Conservation (phyloP, 192 early-diverging fungal species). For the Backusella tuberculispora region DNA sequence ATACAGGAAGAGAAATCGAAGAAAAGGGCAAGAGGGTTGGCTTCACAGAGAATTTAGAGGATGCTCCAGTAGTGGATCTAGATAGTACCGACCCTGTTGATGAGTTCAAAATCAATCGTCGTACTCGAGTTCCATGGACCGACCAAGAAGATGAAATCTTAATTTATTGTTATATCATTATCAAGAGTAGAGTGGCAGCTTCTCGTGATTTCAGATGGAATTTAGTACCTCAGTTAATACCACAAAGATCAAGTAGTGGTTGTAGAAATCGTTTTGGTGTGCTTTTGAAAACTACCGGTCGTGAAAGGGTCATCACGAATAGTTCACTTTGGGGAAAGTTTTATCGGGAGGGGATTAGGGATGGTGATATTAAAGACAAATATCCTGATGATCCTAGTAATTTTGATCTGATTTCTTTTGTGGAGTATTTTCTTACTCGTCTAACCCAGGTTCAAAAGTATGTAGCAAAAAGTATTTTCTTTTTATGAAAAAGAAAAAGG, state of each 20-base stretch:
- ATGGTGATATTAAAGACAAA: neutral
- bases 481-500: neutral
- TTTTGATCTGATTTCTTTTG: neutral
- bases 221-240: neutral
- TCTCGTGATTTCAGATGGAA: neutral
- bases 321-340: neutral
- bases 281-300: neutral
- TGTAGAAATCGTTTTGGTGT: neutral
- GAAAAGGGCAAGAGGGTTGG: neutral
- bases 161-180: neutral
- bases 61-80: neutral
- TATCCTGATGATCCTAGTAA: neutral
- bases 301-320: neutral
- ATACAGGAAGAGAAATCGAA: neutral
- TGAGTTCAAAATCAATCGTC: neutral
- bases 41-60: no score
- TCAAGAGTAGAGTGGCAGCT: neutral
- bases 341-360: neutral
- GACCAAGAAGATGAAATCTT: neutral
- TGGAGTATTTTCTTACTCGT: slow-evolving; percentile 1
- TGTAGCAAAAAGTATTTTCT: neutral
- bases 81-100: neutral
- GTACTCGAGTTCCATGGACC: neutral
- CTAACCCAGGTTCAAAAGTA: neutral
- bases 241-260: neutral